Percentiles rank a stretch among this genome's conserved stretches.
phyloP scores from a whole-genome alignment of 192 early-diverging fungal genomes.

The Coemansia sp. region DNA sequence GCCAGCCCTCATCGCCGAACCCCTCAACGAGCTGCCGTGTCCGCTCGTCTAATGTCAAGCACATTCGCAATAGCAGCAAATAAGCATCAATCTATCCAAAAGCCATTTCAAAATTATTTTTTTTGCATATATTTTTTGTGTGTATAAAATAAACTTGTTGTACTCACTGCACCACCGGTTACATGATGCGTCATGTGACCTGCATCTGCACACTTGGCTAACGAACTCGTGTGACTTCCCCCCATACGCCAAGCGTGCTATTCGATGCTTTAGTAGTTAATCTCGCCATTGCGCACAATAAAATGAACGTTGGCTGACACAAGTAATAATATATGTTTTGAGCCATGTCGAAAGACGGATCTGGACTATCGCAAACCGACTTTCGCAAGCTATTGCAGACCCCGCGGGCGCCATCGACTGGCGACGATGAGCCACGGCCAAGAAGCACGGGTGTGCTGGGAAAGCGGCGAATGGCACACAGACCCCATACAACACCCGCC shows the following conservation, averaged over 20 bases:
- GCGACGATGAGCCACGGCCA: background rate
- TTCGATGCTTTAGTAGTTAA: too few relatives aligned
- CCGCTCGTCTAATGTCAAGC: background rate
- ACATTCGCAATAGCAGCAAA: background rate
- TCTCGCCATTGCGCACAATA: too few relatives aligned
- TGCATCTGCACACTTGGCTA: too few relatives aligned
- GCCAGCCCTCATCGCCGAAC: conserved; percentile 42
- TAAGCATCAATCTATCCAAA: background rate
- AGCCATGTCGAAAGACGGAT: conserved; percentile 1
- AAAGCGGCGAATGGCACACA: conserved; percentile 7
- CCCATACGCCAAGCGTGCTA: too few relatives aligned
- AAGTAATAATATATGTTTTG: too few relatives aligned
- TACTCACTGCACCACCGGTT: too few relatives aligned
- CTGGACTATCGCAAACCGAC: conserved; percentile 11
- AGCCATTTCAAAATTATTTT: background rate
- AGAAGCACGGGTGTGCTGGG: background rate
- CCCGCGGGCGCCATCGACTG: background rate
- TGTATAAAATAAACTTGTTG: too few relatives aligned
- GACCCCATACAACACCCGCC: background rate
- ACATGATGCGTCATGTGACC: too few relatives aligned
- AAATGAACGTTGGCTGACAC: too few relatives aligned
- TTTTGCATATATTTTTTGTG: too few relatives aligned
- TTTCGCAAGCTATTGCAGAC: conserved; percentile 30
- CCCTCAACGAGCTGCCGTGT: conserved; percentile 16
- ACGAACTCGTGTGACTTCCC: too few relatives aligned